phyloP scores from a whole-genome alignment of 768 basidiomycete genomes.

The Mycena leptocephala region DNA sequence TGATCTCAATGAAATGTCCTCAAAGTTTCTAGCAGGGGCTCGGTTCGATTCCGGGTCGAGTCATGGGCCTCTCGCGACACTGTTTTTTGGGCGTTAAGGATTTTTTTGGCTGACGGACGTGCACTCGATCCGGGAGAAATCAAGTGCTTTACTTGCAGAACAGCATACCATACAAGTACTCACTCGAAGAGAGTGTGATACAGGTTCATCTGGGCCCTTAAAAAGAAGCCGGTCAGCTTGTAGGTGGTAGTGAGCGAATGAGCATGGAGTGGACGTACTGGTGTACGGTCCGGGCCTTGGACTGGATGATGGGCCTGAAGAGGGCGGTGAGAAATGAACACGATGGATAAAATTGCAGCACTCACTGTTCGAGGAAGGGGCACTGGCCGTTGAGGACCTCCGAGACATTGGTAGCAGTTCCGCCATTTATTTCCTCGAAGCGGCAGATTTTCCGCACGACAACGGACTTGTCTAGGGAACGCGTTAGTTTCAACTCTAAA shows the following conservation, averaged over 20 bases:
- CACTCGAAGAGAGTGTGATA: too few species aligned
- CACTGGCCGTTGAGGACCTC: slow-evolving; percentile 35
- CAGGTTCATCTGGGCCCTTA: slow-evolving; percentile 23
- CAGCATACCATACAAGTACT: too few species aligned
- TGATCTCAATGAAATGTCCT: too few species aligned
- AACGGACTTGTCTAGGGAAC: slow-evolving; percentile 6
- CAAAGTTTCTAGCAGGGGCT: too few species aligned
- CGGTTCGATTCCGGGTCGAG: too few species aligned
- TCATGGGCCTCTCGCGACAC: too few species aligned
- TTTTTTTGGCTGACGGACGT: too few species aligned
- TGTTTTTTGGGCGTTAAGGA: too few species aligned
- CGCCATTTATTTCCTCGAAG: slow-evolving; percentile 22
- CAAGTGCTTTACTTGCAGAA: too few species aligned
- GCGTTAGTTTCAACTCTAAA: background rate
- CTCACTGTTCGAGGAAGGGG: slow-evolving; percentile 21
- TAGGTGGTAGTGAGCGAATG: background rate
- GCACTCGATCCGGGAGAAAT: too few species aligned
- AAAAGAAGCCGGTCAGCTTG: background rate
- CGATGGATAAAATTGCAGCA: background rate
- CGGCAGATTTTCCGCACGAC: slow-evolving; percentile 24
- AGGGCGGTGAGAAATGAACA: too few species aligned
- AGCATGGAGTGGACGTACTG: background rate
- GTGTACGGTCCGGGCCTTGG: background rate
- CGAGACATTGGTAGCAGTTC: slow-evolving; percentile 23
- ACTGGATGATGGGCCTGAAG: slow-evolving; percentile 20